Conservation (phyloP, 2,329 filamentous ascomycete genomes). For the Pestalotiopsis sp. region DNA sequence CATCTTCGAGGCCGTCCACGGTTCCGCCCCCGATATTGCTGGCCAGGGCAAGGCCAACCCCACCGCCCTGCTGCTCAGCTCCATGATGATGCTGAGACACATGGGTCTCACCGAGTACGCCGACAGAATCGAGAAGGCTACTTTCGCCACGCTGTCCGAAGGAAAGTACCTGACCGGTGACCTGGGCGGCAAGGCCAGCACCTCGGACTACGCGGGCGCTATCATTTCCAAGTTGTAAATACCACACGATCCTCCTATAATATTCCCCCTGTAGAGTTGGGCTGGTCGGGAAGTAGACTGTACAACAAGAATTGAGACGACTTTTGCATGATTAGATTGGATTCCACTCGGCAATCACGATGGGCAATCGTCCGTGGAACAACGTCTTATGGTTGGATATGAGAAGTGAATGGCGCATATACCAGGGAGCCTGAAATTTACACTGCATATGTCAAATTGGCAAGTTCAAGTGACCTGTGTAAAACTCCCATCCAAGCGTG, state of each 20-base stretch:
- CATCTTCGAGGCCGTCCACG: slow-evolving; percentile 99
- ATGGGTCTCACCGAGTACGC: slow-evolving; percentile 91
- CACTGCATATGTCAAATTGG: background rate
- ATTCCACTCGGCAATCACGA: background rate
- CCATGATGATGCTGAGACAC: slow-evolving; percentile 99
- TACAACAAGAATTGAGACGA: slow-evolving; percentile 28
- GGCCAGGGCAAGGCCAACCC: slow-evolving; percentile 97
- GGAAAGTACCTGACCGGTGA: slow-evolving; percentile 96
- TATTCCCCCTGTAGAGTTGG: slow-evolving; percentile 22
- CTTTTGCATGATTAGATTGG: slow-evolving; percentile 21
- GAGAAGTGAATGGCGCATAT: background rate
- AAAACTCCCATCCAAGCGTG: too few species aligned
- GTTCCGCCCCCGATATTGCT: slow-evolving; percentile 93
- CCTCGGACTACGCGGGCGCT: slow-evolving; percentile 87
- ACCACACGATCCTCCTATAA: slow-evolving; percentile 20
- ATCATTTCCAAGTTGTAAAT: slow-evolving; percentile 75
- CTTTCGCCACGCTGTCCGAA: slow-evolving; percentile 93
- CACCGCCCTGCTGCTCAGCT: slow-evolving; percentile 90
- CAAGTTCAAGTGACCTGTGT: background rate
- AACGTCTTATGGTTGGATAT: background rate
- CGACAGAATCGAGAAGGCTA: slow-evolving; percentile 86
- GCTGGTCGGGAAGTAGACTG: slow-evolving; percentile 28
- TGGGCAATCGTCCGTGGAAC: background rate
- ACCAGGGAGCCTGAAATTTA: background rate
- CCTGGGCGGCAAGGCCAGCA: slow-evolving; percentile 95